These are phyloP conservation scores for Biscogniauxia sp. DNA, from an alignment of 2,329 filamentous ascomycete species.

Conservation along the genomic window DNA sequence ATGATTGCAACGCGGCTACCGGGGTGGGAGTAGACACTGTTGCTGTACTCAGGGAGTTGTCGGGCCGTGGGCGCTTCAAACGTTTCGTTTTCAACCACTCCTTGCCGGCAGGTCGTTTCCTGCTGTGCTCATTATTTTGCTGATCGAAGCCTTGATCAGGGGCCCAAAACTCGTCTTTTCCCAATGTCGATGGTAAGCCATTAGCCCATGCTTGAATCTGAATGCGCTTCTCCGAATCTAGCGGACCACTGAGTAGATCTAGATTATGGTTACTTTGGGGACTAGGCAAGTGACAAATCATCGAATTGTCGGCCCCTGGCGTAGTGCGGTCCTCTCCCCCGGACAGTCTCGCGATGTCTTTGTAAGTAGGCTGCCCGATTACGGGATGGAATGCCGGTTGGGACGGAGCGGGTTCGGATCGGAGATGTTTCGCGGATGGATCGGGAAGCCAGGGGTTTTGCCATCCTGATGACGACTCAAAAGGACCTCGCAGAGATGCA, in stretches of 20 bases:
- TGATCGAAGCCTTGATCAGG: constrained; percentile 12
- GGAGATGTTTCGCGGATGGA: constrained; percentile 5
- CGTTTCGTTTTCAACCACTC: constrained; percentile 30
- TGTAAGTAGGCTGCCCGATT: constrained; percentile 7
- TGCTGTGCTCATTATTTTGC: constrained; percentile 7
- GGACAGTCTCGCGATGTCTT: constrained; percentile 5
- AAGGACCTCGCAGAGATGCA: constrained; percentile 60
- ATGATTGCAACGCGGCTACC: constrained; percentile 3
- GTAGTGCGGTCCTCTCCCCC: constrained; percentile 8
- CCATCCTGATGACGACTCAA: constrained; percentile 50
- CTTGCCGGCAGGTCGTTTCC: constrained; percentile 22
- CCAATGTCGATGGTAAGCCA: constrained; percentile 15
- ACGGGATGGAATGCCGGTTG: constrained; percentile 6
- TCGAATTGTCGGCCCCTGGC: constrained; percentile 18
- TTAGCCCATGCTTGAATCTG: constrained; percentile 29
- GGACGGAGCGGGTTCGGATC: constrained; percentile 3
- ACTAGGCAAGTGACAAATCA: constrained; percentile 42
- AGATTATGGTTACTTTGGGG: constrained; percentile 30
- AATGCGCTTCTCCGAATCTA: constrained; percentile 18
- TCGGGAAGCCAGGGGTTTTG: constrained; percentile 50
- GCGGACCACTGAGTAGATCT: constrained; percentile 11
- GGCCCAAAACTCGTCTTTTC: constrained; percentile 31
- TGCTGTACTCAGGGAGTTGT: constrained; percentile 16
- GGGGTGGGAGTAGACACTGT: constrained; percentile 23
- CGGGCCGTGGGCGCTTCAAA: constrained; percentile 23